Evolutionary conservation across 371 early-diverging fungal genomes (phyloP).

Genomic region (Mucor saturninus): DNA sequence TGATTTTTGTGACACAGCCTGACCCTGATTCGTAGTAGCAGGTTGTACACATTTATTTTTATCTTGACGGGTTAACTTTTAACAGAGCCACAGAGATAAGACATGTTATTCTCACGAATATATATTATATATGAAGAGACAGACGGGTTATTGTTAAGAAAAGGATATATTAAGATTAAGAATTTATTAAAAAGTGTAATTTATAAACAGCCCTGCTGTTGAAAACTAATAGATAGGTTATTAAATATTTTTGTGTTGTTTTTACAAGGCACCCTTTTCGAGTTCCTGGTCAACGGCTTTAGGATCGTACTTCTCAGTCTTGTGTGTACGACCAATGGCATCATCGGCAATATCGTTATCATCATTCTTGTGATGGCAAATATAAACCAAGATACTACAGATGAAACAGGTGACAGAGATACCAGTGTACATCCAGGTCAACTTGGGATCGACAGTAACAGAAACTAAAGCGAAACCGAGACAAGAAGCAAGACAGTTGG

Average conservation of each 20-base stretch:
- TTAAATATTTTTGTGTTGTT: not conserved
- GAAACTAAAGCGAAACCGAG: slow-evolving; percentile 71
- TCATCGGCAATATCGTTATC: slow-evolving; percentile 34
- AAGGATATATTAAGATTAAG: too few relatives aligned
- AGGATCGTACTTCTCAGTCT: not conserved
- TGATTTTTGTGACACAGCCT: too few relatives aligned
- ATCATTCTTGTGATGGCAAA: slow-evolving; percentile 39
- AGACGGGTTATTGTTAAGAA: too few relatives aligned
- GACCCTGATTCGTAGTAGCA: too few relatives aligned
- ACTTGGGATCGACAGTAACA: slow-evolving; percentile 69
- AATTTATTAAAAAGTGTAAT: too few relatives aligned
- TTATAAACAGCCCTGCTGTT: too few relatives aligned
- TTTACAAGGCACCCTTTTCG: slow-evolving; percentile 21
- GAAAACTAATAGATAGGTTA: too few relatives aligned
- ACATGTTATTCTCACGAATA: too few relatives aligned
- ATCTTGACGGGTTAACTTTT: too few relatives aligned
- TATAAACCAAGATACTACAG: slow-evolving; percentile 31
- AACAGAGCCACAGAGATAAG: too few relatives aligned
- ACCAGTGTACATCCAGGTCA: slow-evolving; percentile 69
- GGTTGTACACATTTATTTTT: too few relatives aligned
- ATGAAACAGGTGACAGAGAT: slow-evolving; percentile 31
- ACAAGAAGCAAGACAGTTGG: slow-evolving; percentile 69
- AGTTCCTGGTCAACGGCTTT: slow-evolving; percentile 26
- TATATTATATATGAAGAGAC: too few relatives aligned
- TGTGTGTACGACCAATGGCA: slow-evolving; percentile 31